These are phyloP conservation scores for Cercospora sp. DNA, from an alignment of 2,329 filamentous ascomycete genomes.

Conservation along the genomic window DNA sequence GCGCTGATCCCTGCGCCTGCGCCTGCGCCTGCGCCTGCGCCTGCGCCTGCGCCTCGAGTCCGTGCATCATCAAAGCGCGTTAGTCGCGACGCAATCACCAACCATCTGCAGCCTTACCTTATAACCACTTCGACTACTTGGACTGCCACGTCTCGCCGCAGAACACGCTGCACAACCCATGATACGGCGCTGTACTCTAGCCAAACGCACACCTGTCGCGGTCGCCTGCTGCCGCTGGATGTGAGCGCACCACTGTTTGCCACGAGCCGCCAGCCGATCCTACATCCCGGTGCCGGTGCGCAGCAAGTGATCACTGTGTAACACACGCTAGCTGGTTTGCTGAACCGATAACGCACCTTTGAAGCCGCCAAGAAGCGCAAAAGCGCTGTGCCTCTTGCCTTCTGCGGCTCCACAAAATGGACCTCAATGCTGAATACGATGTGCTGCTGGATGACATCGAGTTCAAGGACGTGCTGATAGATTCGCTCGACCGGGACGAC, in stretches of 20 bases:
- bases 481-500: slow-evolving; percentile 35
- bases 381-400: not conserved
- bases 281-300: not conserved
- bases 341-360: too few species aligned
- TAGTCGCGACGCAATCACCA: not conserved
- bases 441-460: slow-evolving; percentile 39
- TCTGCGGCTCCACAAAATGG: not conserved
- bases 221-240: not conserved
- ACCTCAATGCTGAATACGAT: slow-evolving; percentile 10
- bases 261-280: not conserved
- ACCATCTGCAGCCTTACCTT: not conserved
- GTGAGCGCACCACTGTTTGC: not conserved
- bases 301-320: slow-evolving; percentile 2
- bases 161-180: not conserved
- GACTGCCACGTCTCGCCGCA: not conserved
- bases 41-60: too few species aligned
- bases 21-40: too few species aligned
- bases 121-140: not conserved
- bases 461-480: slow-evolving; percentile 36
- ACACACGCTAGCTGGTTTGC: not conserved
- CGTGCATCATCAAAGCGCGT: not conserved
- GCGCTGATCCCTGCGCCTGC: not conserved
- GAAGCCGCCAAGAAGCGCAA: not conserved
- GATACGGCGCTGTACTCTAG: not conserved
- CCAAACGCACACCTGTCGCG: too few species aligned